These are phyloP conservation scores for Colletotrichum kahawae DNA, from an alignment of 2,329 filamentous ascomycete species.

Conservation along the genomic window DNA sequence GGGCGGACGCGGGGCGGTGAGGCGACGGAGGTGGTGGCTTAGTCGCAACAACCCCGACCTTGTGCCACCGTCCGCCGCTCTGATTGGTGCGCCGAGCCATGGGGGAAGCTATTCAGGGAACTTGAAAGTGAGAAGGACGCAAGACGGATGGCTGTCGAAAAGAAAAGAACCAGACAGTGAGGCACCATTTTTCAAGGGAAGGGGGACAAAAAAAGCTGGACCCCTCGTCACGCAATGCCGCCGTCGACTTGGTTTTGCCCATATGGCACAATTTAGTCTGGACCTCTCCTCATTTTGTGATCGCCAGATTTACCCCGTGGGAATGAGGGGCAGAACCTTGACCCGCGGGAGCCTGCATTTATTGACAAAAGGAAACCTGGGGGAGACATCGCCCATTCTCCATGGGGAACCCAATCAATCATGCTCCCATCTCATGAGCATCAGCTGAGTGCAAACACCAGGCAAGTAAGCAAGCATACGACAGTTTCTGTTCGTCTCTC, in stretches of 20 bases:
- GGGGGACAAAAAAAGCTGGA: neutral
- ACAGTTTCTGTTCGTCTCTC: constrained; percentile 1
- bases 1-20: constrained; percentile 21
- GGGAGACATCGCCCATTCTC: constrained; percentile 5
- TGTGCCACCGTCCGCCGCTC: constrained; percentile 15
- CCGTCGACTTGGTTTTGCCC: neutral
- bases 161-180: neutral
- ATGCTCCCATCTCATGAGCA: constrained; percentile 12
- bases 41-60: constrained; percentile 11
- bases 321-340: constrained; percentile 1
- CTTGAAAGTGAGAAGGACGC: neutral
- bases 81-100: constrained; percentile 7
- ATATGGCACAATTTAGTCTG: constrained; percentile 14
- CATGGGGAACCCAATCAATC: constrained; percentile 1
- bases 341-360: constrained; percentile 21
- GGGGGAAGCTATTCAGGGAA: constrained; percentile 13
- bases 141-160: neutral
- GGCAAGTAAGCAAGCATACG: neutral
- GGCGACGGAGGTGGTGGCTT: constrained; percentile 18
- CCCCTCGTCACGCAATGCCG: constrained; percentile 12
- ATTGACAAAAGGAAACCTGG: constrained; percentile 19
- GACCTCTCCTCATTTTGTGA: constrained; percentile 9
- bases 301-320: constrained; percentile 14
- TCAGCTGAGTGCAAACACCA: constrained; percentile 7
- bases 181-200: neutral